These are phyloP conservation scores for Fraxinus dipetala DNA, from an alignment of 305 asterid species.

Conservation along the genomic window DNA sequence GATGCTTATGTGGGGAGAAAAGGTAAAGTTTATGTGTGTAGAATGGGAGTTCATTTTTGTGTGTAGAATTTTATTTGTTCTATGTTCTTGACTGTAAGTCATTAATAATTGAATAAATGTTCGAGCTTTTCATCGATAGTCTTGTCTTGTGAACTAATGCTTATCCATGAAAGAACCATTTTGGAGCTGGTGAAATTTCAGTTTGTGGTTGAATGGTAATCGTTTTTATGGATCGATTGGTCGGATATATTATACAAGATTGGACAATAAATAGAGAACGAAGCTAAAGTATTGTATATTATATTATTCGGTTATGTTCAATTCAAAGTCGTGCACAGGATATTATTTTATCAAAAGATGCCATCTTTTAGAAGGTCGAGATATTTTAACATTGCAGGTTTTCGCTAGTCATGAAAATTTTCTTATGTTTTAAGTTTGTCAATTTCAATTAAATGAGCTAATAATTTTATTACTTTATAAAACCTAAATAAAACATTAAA, in stretches of 20 bases:
- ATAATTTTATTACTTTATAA: not conserved
- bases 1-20: conserved; percentile 69
- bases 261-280: not conserved
- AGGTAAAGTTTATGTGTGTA: conserved; percentile 37
- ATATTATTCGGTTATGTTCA: not conserved
- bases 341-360: not conserved
- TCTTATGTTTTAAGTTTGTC: not conserved
- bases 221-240: not conserved
- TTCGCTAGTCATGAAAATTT: not conserved
- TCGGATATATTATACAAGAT: not conserved
- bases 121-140: not conserved
- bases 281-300: not conserved
- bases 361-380: not conserved
- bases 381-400: not conserved
- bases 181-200: not conserved
- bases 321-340: not conserved
- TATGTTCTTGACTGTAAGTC: not conserved
- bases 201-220: not conserved
- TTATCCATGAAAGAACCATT: not conserved
- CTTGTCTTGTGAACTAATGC: not conserved
- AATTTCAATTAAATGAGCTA: not conserved
- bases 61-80: conserved; percentile 9
- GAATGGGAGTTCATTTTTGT: not conserved
- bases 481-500: not conserved
- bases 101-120: not conserved